A percentile compares a stretch with the other conserved stretches of the same genome.
These are phyloP conservation scores for Begonia loranthoides DNA, from an alignment of 306 rosid genomes.

Conservation along the genomic window DNA sequence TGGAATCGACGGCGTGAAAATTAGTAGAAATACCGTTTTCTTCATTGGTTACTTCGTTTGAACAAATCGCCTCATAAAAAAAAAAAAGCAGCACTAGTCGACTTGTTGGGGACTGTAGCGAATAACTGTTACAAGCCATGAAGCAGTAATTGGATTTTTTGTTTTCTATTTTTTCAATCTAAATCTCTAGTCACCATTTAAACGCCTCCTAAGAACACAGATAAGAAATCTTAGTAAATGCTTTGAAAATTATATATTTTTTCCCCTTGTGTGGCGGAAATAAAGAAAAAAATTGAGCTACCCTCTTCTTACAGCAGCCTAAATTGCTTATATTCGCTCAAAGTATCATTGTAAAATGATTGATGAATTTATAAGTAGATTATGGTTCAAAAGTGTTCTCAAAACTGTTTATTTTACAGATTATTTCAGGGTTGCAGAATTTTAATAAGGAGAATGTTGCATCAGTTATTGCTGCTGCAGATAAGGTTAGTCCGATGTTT, in stretches of 20 bases:
- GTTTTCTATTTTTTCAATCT: too few species aligned
- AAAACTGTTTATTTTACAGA: constrained; percentile 27
- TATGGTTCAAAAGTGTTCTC: background rate
- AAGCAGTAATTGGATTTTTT: too few species aligned
- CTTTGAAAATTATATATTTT: too few species aligned
- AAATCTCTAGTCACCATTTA: too few species aligned
- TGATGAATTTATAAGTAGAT: background rate
- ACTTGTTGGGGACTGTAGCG: too few species aligned
- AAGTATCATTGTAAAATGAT: background rate
- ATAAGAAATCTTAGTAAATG: too few species aligned
- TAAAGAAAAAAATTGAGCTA: too few species aligned
- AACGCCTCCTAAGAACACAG: too few species aligned
- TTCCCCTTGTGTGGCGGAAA: too few species aligned
- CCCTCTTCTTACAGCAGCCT: background rate
- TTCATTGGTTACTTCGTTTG: background rate
- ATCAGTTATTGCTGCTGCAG: constrained; percentile 75
- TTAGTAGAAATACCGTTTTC: background rate
- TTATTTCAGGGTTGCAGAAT: constrained; percentile 86
- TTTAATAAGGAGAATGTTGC: constrained; percentile 68
- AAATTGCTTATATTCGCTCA: background rate
- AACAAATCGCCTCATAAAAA: background rate
- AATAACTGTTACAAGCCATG: too few species aligned
- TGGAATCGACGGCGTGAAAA: background rate
- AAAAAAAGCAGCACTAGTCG: background rate
- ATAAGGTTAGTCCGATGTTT: constrained; percentile 41